A percentile compares a stretch with the other conserved stretches of the same genome.
These are phyloP conservation scores for Plenodomus lindquistii DNA, from an alignment of 2,329 filamentous ascomycete species.

Conservation along the genomic window DNA sequence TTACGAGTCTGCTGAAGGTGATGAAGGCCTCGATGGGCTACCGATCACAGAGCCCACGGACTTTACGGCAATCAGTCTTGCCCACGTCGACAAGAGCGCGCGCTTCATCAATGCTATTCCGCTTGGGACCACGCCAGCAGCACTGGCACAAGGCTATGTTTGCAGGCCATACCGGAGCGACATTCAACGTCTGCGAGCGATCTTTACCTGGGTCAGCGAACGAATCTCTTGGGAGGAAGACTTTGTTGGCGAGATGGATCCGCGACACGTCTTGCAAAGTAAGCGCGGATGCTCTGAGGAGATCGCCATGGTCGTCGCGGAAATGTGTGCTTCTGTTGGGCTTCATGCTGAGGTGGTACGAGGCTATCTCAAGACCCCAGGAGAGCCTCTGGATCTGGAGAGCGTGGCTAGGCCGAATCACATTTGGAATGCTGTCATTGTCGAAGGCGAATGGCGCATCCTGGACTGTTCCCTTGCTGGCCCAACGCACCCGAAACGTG, in stretches of 20 bases:
- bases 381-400: constrained; percentile 73
- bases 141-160: constrained; percentile 86
- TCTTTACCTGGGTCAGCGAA: constrained; percentile 97
- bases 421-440: constrained; percentile 94
- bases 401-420: constrained; percentile 88
- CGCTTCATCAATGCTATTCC: constrained; percentile 86
- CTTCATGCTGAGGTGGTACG: constrained; percentile 84
- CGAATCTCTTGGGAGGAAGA: constrained; percentile 95
- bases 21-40: constrained; percentile 83
- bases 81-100: constrained; percentile 92
- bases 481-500: constrained; percentile 82
- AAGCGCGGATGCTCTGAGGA: constrained; percentile 87
- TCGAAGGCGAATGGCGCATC: constrained; percentile 94
- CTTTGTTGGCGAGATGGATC: constrained; percentile 82
- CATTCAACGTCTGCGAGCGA: constrained; percentile 87
- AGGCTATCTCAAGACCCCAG: constrained; percentile 88
- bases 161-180: constrained; percentile 94
- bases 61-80: constrained; percentile 77
- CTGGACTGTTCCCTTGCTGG: constrained; percentile 93
- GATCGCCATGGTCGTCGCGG: constrained; percentile 82
- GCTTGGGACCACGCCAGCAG: constrained; percentile 77
- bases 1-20: constrained; percentile 81
- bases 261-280: constrained; percentile 78
- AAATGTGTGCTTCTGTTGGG: constrained; percentile 92
- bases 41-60: constrained; percentile 82